Conservation (phyloP, 1,139 yeast genomes). For the Zygosaccharomyces sapae region DNA sequence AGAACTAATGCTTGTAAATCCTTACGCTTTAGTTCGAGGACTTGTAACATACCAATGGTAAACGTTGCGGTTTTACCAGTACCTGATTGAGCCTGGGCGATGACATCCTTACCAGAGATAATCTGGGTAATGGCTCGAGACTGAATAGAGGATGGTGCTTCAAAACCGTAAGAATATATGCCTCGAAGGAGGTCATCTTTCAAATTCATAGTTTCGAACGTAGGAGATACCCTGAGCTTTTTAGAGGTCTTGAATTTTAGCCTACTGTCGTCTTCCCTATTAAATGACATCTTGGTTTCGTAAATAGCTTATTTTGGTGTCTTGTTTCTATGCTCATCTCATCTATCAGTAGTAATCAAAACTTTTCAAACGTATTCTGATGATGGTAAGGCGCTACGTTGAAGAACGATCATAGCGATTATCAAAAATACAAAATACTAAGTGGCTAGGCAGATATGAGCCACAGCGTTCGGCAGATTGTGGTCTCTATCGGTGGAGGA, state of each 20-base stretch:
- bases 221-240: slow-evolving; percentile 56
- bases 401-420: neutral
- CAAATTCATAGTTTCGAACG: slow-evolving; percentile 76
- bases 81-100: slow-evolving; percentile 98
- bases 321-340: slow-evolving; percentile 9
- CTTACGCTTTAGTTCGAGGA: slow-evolving; percentile 59
- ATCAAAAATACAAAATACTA: neutral
- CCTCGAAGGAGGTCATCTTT: slow-evolving; percentile 68
- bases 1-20: slow-evolving; percentile 76
- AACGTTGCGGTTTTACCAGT: slow-evolving; percentile 98
- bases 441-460: slow-evolving; percentile 6
- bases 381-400: slow-evolving; percentile 5
- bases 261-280: slow-evolving; percentile 53
- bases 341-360: slow-evolving; percentile 3
- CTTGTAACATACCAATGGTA: slow-evolving; percentile 85
- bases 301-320: no score
- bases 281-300: slow-evolving; percentile 44
- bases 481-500: slow-evolving; percentile 69
- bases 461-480: slow-evolving; percentile 29
- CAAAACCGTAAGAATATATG: slow-evolving; percentile 87
- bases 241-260: slow-evolving; percentile 60
- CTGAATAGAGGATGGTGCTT: slow-evolving; percentile 92
- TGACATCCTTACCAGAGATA: slow-evolving; percentile 83
- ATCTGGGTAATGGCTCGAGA: slow-evolving; percentile 92
- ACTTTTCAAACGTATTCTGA: slow-evolving; percentile 10